phyloP scores from a whole-genome alignment of 2,329 filamentous ascomycete genomes.

The Cladophialophora yegresii region DNA sequence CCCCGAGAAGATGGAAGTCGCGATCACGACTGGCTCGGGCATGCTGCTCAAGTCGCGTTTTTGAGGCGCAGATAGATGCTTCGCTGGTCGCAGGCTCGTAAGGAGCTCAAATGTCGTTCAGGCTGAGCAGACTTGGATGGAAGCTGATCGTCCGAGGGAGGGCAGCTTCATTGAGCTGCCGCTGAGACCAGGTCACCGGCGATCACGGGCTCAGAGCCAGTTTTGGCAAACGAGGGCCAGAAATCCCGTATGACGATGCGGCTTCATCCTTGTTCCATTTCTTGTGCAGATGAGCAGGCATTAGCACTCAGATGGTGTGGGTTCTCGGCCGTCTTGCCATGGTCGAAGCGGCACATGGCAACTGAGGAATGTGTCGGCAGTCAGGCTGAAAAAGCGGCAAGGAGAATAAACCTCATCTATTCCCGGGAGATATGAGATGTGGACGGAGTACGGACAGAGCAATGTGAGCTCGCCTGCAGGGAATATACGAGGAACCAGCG shows the following conservation, averaged over 20 bases:
- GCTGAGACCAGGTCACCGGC: too few relatives aligned
- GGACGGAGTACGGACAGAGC: not conserved
- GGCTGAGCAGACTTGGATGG: not conserved
- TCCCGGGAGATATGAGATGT: not conserved
- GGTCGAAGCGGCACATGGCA: not conserved
- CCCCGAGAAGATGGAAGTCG: slow-evolving; percentile 8
- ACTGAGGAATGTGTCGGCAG: not conserved
- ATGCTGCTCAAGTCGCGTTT: not conserved
- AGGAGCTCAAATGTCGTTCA: not conserved
- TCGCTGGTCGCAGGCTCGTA: not conserved
- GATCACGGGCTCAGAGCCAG: not conserved
- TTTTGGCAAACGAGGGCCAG: not conserved
- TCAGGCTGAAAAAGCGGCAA: slow-evolving; percentile 10
- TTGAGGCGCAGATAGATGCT: not conserved
- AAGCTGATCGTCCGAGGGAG: not conserved
- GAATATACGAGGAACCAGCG: not conserved
- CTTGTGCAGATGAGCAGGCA: not conserved
- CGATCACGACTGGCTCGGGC: slow-evolving; percentile 7
- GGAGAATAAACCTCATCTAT: not conserved
- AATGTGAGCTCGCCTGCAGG: not conserved
- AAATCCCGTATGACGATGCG: not conserved
- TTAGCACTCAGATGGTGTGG: not conserved
- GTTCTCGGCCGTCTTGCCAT: not conserved
- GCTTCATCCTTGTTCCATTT: not conserved
- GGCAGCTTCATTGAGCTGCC: not conserved